Conservation (phyloP, 768 basidiomycete species). For the Sporobolomyces roseus region DNA sequence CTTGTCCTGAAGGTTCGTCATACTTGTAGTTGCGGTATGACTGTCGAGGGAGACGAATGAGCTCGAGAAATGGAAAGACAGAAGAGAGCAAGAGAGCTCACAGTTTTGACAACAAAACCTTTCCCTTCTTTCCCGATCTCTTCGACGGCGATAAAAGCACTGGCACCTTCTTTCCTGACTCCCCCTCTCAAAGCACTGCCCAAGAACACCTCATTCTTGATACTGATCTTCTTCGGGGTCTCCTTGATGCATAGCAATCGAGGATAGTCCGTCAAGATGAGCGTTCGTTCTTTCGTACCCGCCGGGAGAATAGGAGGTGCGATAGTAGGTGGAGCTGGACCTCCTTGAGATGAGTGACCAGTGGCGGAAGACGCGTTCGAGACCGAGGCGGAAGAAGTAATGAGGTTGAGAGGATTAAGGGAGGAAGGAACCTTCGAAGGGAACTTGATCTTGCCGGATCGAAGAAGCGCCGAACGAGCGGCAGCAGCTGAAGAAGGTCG, state of each 20-base stretch:
- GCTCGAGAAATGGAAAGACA: not conserved
- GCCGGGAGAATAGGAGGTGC: not conserved
- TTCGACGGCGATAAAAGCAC: constrained; percentile 21
- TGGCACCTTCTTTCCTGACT: constrained; percentile 17
- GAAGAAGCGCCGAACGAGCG: constrained; percentile 15
- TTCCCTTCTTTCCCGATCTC: not conserved
- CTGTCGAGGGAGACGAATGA: not conserved
- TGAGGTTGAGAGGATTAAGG: constrained; percentile 23
- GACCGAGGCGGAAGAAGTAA: constrained; percentile 8
- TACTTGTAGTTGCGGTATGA: constrained; percentile 35
- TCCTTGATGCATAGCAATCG: constrained; percentile 42
- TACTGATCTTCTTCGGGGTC: constrained; percentile 14
- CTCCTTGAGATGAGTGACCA: not conserved
- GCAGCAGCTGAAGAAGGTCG: constrained; percentile 17
- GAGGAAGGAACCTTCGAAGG: constrained; percentile 7
- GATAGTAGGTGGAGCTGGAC: not conserved
- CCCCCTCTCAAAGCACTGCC: constrained; percentile 11
- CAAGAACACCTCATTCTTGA: constrained; percentile 43
- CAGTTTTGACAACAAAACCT: constrained; percentile 31
- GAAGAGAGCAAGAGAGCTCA: constrained; percentile 1
- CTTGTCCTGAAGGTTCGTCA: constrained; percentile 32
- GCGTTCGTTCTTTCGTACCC: constrained; percentile 34
- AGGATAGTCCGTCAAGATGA: constrained; percentile 42
- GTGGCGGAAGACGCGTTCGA: not conserved
- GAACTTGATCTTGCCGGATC: constrained; percentile 17